Evolutionary conservation across 192 early-diverging fungal genomes (phyloP).

Genomic region (Coemansia aciculifera): DNA sequence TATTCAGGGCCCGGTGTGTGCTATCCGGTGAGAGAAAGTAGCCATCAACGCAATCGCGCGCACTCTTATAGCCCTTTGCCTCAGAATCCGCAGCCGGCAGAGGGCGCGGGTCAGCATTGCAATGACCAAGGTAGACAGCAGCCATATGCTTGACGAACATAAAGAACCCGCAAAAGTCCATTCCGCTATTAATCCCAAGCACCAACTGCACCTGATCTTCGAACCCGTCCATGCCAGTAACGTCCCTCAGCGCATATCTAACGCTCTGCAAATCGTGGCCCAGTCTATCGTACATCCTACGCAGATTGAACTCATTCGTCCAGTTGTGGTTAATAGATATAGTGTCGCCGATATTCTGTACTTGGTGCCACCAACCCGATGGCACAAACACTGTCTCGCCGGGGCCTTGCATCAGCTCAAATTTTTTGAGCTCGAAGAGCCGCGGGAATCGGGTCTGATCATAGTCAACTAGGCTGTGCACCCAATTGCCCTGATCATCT

Average conservation of each 20-base stretch:
- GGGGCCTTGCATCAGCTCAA: conserved; percentile 59
- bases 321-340: conserved; percentile 82
- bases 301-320: conserved; percentile 65
- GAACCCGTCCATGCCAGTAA: conserved; percentile 50
- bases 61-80: neutral
- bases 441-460: conserved; percentile 54
- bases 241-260: conserved; percentile 57
- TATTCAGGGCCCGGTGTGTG: conserved; percentile 12
- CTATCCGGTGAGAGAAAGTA: conserved; percentile 22
- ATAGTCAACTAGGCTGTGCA: conserved; percentile 60
- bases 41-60: conserved; percentile 7
- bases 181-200: conserved; percentile 35
- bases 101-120: neutral
- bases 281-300: conserved; percentile 50
- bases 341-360: conserved; percentile 66
- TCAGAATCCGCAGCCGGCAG: conserved; percentile 5
- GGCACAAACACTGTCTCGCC: conserved; percentile 76
- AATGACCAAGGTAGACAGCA: neutral
- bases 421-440: conserved; percentile 47
- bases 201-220: conserved; percentile 37
- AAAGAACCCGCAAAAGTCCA: conserved; percentile 35
- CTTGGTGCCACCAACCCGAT: conserved; percentile 75
- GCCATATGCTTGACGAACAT: conserved; percentile 25
- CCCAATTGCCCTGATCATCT: conserved; percentile 57
- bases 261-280: conserved; percentile 54